Percentiles rank a stretch among this genome's conserved stretches.
Conservation (phyloP, 2,329 filamentous ascomycete genomes). For the Epichloe coenophiala region DNA sequence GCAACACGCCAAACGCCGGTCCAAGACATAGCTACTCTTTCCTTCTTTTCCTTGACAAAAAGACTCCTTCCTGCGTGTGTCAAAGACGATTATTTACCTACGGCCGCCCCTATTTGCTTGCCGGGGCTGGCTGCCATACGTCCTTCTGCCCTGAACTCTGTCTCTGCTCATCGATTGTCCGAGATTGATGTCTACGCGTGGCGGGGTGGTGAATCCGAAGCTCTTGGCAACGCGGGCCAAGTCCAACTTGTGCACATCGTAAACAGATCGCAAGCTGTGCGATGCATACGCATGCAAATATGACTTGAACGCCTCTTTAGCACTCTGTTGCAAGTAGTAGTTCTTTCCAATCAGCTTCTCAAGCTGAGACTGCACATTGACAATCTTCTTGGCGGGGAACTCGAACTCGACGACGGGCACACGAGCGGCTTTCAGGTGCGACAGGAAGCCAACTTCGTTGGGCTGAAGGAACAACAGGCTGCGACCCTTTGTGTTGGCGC, state of each 20-base stretch:
- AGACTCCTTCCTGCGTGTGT: neutral
- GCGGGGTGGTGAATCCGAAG: slow-evolving; percentile 68
- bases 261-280: slow-evolving; percentile 43
- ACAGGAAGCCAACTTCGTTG: slow-evolving; percentile 81
- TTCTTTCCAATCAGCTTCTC: slow-evolving; percentile 92
- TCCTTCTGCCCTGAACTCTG: slow-evolving; percentile 49
- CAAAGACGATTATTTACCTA: neutral
- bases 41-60: neutral
- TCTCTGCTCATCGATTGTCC: slow-evolving; percentile 66
- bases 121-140: slow-evolving; percentile 67
- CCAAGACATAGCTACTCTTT: neutral
- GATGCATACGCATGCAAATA: slow-evolving; percentile 94
- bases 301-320: slow-evolving; percentile 66
- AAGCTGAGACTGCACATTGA: slow-evolving; percentile 80
- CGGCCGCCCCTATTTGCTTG: slow-evolving; percentile 27
- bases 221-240: slow-evolving; percentile 71
- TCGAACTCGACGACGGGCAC: slow-evolving; percentile 95
- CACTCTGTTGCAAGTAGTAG: slow-evolving; percentile 88
- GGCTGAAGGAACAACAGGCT: slow-evolving; percentile 91
- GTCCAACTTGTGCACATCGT: slow-evolving; percentile 75
- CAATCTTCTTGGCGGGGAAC: slow-evolving; percentile 81
- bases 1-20: slow-evolving; percentile 3
- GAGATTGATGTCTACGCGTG: slow-evolving; percentile 71
- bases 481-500: slow-evolving; percentile 68
- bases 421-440: slow-evolving; percentile 77